Evolutionary conservation across 106 monocot genomes (phyloP).

Genomic region (Dactylorhiza incarnata): DNA sequence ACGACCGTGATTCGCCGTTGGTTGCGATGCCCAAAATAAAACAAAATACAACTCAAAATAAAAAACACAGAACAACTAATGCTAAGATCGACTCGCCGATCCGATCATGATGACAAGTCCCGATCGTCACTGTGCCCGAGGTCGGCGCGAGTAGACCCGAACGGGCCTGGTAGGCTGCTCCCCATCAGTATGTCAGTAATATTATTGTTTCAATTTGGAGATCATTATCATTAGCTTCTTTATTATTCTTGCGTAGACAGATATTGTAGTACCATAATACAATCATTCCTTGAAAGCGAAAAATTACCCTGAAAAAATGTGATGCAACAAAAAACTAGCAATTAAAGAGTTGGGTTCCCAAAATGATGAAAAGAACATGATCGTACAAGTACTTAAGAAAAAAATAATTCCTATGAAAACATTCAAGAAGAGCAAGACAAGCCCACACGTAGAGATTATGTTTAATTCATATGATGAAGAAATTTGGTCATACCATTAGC

Average conservation of each 20-base stretch:
- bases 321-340: not conserved
- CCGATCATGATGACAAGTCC: too few relatives aligned
- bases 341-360: not conserved
- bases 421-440: not conserved
- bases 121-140: too few relatives aligned
- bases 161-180: too few relatives aligned
- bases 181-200: not conserved
- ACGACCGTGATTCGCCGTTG: too few relatives aligned
- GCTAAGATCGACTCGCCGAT: too few relatives aligned
- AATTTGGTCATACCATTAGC: slow-evolving; percentile 46
- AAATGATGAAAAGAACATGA: slow-evolving; percentile 1
- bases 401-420: too few relatives aligned
- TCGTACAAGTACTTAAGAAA: too few relatives aligned
- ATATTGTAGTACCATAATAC: not conserved
- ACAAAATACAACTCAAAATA: too few relatives aligned
- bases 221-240: not conserved
- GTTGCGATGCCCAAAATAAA: too few relatives aligned
- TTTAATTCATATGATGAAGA: not conserved
- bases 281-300: not conserved
- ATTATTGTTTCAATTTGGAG: not conserved
- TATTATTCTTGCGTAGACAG: not conserved
- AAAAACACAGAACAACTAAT: too few relatives aligned
- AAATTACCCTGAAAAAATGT: not conserved
- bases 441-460: not conserved
- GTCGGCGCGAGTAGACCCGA: too few relatives aligned